A percentile compares a stretch with the other conserved stretches of the same genome.
Evolutionary conservation across 1,284 basidiomycete genomes (phyloP).

Genomic region (Volvariella surrecta): DNA sequence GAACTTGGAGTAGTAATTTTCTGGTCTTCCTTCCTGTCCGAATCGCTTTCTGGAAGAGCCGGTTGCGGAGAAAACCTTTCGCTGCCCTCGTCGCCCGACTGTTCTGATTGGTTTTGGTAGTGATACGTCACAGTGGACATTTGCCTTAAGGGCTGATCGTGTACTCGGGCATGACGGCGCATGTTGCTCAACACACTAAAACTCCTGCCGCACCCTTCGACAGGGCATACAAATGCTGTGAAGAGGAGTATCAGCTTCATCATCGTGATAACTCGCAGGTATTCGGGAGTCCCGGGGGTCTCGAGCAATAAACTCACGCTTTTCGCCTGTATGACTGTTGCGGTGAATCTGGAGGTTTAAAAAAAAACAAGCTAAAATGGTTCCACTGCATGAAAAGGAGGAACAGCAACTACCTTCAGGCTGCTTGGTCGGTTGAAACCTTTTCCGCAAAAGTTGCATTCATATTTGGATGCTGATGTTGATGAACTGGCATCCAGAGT

Average conservation of each 20-base stretch:
- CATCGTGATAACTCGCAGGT: conserved; percentile 5
- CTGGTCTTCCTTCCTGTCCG: background rate
- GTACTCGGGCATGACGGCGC: conserved; percentile 74
- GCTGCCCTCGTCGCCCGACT: conserved; percentile 36
- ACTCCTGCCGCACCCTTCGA: conserved; percentile 66
- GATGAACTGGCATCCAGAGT: conserved; percentile 3
- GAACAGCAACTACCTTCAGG: conserved; percentile 47
- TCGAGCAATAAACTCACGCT: conserved; percentile 46
- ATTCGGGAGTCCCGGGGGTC: conserved; percentile 10
- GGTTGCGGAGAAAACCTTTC: conserved; percentile 20
- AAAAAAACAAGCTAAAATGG: conserved; percentile 7
- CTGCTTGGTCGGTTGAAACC: conserved; percentile 77
- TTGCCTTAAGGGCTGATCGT: conserved; percentile 32
- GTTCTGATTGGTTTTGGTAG: conserved; percentile 19
- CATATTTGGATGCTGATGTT: conserved; percentile 45
- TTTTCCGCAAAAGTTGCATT: conserved; percentile 72
- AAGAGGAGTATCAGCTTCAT: conserved; percentile 8
- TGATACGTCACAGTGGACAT: conserved; percentile 9
- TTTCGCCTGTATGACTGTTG: conserved; percentile 80
- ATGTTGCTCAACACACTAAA: conserved; percentile 85
- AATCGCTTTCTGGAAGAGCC: background rate
- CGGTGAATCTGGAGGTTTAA: conserved; percentile 55
- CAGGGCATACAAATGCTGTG: conserved; percentile 68
- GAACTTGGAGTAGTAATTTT: conserved; percentile 8
- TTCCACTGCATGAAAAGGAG: conserved; percentile 4